These are phyloP conservation scores for Emmonsiellopsis sp. DNA, from an alignment of 2,329 filamentous ascomycete species.

Conservation along the genomic window DNA sequence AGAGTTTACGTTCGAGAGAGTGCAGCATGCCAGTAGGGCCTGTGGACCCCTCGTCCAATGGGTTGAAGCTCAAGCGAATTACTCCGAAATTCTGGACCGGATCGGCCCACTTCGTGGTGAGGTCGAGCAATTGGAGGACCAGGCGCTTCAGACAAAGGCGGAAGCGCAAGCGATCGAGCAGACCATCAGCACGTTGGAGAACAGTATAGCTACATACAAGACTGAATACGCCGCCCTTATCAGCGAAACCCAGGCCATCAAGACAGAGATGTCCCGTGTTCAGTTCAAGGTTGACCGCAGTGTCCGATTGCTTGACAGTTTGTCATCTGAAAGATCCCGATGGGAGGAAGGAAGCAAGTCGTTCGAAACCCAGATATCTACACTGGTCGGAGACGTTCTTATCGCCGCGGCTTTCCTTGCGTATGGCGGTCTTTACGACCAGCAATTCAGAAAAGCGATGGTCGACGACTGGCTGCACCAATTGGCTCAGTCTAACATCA, in stretches of 20 bases:
- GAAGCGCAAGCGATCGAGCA: conserved; percentile 86
- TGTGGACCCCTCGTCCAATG: conserved; percentile 95
- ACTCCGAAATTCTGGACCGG: conserved; percentile 91
- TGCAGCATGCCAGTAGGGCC: conserved; percentile 91
- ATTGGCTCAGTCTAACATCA: conserved; percentile 82
- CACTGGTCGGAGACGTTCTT: conserved; percentile 88
- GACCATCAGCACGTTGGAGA: conserved; percentile 72
- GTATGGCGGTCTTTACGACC: conserved; percentile 93
- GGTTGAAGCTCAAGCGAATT: conserved; percentile 93
- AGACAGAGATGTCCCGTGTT: conserved; percentile 89
- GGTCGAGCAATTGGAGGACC: conserved; percentile 75
- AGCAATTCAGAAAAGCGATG: conserved; percentile 96
- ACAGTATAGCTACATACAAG: conserved; percentile 92
- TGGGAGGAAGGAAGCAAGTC: conserved; percentile 98
- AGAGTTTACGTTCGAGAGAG: conserved; percentile 92
- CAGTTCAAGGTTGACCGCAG: conserved; percentile 98
- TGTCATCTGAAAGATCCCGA: conserved; percentile 83
- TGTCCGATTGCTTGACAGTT: conserved; percentile 83
- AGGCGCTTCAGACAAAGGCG: conserved; percentile 84
- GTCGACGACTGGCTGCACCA: conserved; percentile 96
- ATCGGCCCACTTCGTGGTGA: conserved; percentile 89
- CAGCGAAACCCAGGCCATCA: conserved; percentile 95
- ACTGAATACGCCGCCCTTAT: conserved; percentile 91
- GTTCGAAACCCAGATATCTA: conserved; percentile 96
- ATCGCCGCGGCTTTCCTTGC: conserved; percentile 96